Base-by-base conservation (phyloP, 305 asterid genomes). In the Rubia peregrina region DNA sequence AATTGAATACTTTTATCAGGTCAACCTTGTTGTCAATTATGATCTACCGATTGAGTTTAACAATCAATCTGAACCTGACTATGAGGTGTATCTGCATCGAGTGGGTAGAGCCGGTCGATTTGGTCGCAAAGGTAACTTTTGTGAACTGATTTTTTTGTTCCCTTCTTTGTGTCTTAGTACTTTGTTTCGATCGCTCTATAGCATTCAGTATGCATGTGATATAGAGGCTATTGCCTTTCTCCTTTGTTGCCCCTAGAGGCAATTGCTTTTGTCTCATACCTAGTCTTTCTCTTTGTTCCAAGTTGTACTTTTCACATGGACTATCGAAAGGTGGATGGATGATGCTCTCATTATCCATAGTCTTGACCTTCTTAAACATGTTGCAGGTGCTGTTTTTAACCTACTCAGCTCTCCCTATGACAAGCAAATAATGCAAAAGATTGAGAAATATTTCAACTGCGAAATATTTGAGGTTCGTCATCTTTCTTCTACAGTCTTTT, bases 51-150 rank as follows among this genome's bases (percentile, higher is more conserved):
- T 84, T 76, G 78, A 64, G 72, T 73, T 73, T 42, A 76, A 70
- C 74, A 61, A 38, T 8, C 89, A 78, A 8, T 60, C 86, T 14
- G 95, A 91, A 70, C 97, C 99, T 43, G 98, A 94, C 70, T 86
- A 80, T 76, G 98, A 94, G 82, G 90, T 88, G 41, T 94, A 94
- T 84, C 79, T 94, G 80, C 99, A 94, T 75, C 89, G 99, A 67
- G 94, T 89, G 74, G 98, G 99, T 68, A 83, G 99, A 83, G 98
- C 99, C 4, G 99, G 99, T 14, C 98, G 98, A 57, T 94, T 94
- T 82, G 99, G 99, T 41, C 97, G 98, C 77, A 94, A 88, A 84
- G 99, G 99, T 90, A 82, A 42, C 69, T 56, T 49, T 63, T 16
- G 13, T 48, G 1, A 33, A 12, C n/a, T 21, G 26, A 22, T 24